Evolutionary conservation across 805 yeast genomes (phyloP).

Genomic region (Saccharomycopsis synnaedendra): DNA sequence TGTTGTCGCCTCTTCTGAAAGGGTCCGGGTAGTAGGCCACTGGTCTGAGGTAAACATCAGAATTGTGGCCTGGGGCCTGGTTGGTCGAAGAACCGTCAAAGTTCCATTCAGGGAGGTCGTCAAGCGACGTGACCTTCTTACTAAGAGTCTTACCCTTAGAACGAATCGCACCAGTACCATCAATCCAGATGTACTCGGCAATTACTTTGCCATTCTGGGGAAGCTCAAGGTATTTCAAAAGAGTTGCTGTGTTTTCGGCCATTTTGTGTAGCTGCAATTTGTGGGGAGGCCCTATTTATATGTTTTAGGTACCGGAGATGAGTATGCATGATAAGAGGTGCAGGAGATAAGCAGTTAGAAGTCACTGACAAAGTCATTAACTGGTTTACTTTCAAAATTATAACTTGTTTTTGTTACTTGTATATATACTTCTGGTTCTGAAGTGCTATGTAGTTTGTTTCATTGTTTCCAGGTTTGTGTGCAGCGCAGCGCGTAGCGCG

Average conservation of each 20-base stretch:
- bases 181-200: slow-evolving; percentile 98
- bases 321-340: too few relatives aligned
- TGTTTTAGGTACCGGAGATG: too few relatives aligned
- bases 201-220: slow-evolving; percentile 78
- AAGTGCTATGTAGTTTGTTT: too few relatives aligned
- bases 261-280: not conserved
- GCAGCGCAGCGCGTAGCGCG: too few relatives aligned
- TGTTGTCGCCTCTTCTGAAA: slow-evolving; percentile 95
- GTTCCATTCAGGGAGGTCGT: slow-evolving; percentile 97
- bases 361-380: too few relatives aligned
- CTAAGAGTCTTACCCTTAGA: slow-evolving; percentile 86
- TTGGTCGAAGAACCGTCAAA: slow-evolving; percentile 98
- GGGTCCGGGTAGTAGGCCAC: slow-evolving; percentile 93
- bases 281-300: too few relatives aligned
- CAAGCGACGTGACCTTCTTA: slow-evolving; percentile 57
- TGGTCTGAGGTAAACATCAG: slow-evolving; percentile 94
- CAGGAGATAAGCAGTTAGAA: too few relatives aligned
- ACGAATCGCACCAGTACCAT: slow-evolving; percentile 81
- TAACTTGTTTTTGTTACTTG: too few relatives aligned
- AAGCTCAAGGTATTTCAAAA: slow-evolving; percentile 73
- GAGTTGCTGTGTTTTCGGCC: slow-evolving; percentile 52
- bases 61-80: slow-evolving; percentile 97
- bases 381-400: too few relatives aligned
- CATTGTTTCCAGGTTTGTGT: too few relatives aligned
- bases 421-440: too few relatives aligned